Evolutionary conservation across 2,329 filamentous ascomycete genomes (phyloP).

Genomic region (Colletotrichum tofieldiae): DNA sequence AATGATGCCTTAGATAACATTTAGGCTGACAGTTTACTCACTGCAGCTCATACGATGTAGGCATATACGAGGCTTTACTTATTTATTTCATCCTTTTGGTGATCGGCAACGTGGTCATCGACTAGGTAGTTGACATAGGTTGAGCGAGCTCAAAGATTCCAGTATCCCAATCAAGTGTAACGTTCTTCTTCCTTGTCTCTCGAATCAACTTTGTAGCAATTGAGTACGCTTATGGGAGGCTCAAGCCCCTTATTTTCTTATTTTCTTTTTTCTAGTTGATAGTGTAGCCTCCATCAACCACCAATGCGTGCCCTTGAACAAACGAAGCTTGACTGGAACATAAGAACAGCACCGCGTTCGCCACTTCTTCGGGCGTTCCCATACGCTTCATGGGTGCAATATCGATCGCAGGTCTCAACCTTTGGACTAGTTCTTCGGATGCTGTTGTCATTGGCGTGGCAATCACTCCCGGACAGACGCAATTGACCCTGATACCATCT

Average conservation of each 20-base stretch:
- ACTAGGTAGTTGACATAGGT: too few species aligned
- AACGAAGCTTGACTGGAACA: constrained; percentile 65
- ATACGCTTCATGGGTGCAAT: constrained; percentile 68
- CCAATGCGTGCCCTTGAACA: constrained; percentile 66
- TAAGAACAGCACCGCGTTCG: constrained; percentile 65
- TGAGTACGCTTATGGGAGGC: too few species aligned
- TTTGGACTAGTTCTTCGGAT: constrained; percentile 55
- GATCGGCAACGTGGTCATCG: too few species aligned
- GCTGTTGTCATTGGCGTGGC: constrained; percentile 63
- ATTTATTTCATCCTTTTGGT: too few species aligned
- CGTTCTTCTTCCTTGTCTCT: too few species aligned
- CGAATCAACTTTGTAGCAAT: accelerated
- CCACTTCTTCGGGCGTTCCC: constrained; percentile 65
- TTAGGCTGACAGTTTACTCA: neutral
- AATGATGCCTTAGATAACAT: neutral
- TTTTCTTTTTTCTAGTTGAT: constrained; percentile 54
- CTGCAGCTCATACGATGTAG: neutral
- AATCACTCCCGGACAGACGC: constrained; percentile 77
- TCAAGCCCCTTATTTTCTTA: neutral
- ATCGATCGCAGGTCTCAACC: constrained; percentile 58
- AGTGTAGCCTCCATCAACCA: constrained; percentile 69
- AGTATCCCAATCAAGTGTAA: too few species aligned
- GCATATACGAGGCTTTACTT: neutral
- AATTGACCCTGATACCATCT: constrained; percentile 63
- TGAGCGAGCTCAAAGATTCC: too few species aligned